Conservation (phyloP, 73 alveolate genomes). For the Paramecium caudatum region DNA sequence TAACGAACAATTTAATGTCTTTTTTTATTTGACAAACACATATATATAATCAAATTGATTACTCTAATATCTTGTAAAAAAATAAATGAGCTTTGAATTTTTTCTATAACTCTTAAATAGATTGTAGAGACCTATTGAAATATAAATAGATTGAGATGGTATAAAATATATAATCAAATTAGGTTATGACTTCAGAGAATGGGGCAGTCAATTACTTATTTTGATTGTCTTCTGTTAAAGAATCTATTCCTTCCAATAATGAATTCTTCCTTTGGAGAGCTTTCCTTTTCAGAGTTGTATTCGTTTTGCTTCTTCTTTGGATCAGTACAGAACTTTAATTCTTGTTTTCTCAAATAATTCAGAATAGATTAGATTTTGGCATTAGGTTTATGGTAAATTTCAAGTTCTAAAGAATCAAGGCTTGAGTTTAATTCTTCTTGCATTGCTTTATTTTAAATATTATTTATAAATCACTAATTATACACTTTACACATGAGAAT, state of each 20-base stretch:
- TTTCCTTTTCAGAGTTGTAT: background rate
- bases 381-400: slow-evolving; percentile 52
- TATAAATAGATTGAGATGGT: slow-evolving; percentile 6
- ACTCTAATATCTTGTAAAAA: no score
- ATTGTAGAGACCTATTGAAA: no score
- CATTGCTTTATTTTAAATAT: background rate
- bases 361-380: slow-evolving; percentile 14
- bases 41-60: no score
- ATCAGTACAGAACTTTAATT: slow-evolving; percentile 53
- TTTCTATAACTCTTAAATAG: no score
- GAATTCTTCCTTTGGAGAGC: background rate
- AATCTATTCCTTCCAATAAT: slow-evolving; percentile 3
- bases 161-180: slow-evolving; percentile 13
- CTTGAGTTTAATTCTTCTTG: slow-evolving; percentile 45
- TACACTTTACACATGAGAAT: no score
- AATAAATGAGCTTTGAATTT: no score
- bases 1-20: no score
- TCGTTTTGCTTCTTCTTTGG: slow-evolving; percentile 22
- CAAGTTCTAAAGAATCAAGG: slow-evolving; percentile 48
- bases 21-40: no score
- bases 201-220: slow-evolving; percentile 6
- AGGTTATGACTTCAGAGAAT: slow-evolving; percentile 12
- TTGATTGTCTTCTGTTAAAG: slow-evolving; percentile 30
- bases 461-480: no score
- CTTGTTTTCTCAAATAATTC: slow-evolving; percentile 17